A percentile compares a stretch with the other conserved stretches of the same genome.
phyloP scores from a whole-genome alignment of 345 rosid genomes.

The Conringia planisiliqua region DNA sequence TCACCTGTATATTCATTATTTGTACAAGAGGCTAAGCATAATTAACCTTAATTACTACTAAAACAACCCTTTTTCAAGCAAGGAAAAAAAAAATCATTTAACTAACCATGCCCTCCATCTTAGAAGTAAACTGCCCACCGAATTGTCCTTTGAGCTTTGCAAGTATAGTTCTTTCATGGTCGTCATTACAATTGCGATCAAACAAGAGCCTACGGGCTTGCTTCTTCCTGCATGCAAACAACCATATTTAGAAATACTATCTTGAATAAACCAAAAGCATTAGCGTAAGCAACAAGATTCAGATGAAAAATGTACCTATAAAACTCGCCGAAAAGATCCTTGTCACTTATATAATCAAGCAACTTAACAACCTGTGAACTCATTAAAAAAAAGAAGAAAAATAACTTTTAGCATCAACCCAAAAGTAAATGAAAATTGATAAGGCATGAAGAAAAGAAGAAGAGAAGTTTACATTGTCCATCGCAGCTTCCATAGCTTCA shows the following conservation, averaged over 20 bases:
- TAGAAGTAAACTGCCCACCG: constrained; percentile 59
- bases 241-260: constrained; percentile 3
- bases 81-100: neutral
- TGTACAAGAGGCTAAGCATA: neutral
- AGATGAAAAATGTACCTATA: constrained; percentile 31
- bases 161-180: constrained; percentile 58
- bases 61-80: neutral
- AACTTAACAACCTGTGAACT: constrained; percentile 48
- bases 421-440: neutral
- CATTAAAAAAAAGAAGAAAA: neutral
- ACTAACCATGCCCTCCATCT: constrained; percentile 67
- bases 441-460: neutral
- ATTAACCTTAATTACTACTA: neutral
- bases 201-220: constrained; percentile 61
- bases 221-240: constrained; percentile 49
- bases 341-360: constrained; percentile 68
- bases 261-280: neutral
- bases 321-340: constrained; percentile 79
- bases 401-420: neutral
- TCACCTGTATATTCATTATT: constrained; percentile 35
- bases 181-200: constrained; percentile 50
- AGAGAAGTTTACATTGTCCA: constrained; percentile 16
- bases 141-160: constrained; percentile 53
- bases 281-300: neutral
- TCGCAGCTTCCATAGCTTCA: constrained; percentile 20